These are phyloP conservation scores for Salvia sclarea DNA, from an alignment of 305 asterid genomes.

Conservation along the genomic window DNA sequence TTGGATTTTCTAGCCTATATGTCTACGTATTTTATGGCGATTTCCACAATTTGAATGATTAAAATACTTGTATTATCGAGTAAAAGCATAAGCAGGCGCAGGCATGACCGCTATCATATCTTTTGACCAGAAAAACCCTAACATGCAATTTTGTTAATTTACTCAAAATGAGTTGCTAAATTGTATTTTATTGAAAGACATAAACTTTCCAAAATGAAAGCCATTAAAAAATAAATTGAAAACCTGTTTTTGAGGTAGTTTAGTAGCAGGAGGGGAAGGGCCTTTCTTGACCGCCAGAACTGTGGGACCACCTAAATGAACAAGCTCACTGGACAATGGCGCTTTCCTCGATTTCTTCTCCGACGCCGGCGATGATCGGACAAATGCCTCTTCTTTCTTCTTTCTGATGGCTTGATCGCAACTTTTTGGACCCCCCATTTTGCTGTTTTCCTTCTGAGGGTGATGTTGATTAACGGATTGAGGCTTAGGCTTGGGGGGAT, in stretches of 20 bases:
- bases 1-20: constrained; percentile 20
- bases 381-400: constrained; percentile 57
- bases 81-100: constrained; percentile 3
- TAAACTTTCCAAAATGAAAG: not conserved
- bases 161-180: not conserved
- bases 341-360: constrained; percentile 39
- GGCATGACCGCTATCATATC: constrained; percentile 13
- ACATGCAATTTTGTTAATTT: not conserved
- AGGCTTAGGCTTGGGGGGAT: constrained; percentile 9
- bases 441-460: constrained; percentile 20
- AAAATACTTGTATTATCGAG: not conserved
- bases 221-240: not conserved
- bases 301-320: constrained; percentile 48
- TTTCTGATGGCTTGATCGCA: constrained; percentile 40
- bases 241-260: constrained; percentile 72
- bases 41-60: not conserved
- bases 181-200: not conserved
- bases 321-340: constrained; percentile 55
- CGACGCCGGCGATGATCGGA: constrained; percentile 46
- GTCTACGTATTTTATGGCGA: not conserved
- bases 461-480: constrained; percentile 5
- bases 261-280: constrained; percentile 53
- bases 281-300: constrained; percentile 64
- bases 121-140: constrained; percentile 30
- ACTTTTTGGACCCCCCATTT: constrained; percentile 34